Base-by-base conservation (phyloP, 1,284 basidiomycete genomes). In the Trichosporon sp. region DNA sequence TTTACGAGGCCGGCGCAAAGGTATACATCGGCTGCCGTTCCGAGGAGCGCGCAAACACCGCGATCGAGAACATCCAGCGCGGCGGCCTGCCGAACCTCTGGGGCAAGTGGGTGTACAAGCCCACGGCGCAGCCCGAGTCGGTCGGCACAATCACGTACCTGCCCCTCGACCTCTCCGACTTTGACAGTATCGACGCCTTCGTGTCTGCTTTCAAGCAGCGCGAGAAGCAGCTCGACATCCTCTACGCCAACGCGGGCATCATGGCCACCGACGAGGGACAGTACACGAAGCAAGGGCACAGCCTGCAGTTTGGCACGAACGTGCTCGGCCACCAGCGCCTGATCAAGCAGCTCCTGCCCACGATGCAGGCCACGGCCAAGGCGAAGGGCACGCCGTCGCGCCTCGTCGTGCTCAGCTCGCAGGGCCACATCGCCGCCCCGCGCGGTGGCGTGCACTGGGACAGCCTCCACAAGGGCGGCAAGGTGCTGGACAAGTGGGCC, bases 281-380 rank as follows among this genome's bases (percentile, higher is more conserved):
- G 68, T 73, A 86, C 48, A 89, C 89, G 0, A 79, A 80, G n/a
- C 86, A 91, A 68, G 88, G 88, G 2, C 87, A 86, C 73, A 87
- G 88, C 64, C 76, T 89, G 6, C 88, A 89, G 74, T 89, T 88
- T 68, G 89, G 89, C 0, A 89, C 88, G 8, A 90, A 90, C 76
- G 81, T 81, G 59, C 78, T 90, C 31, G 87, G 86, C 75, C 78
- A 77, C 79, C 87, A 86, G 74, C 86, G 85, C 67, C 83, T 90
- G 61, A 88, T 88, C 14, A 81, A 83, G 32, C 81, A 86, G 10
- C 86, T 90, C 65, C 77, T 89, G 10, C 88, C 89, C 0, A 76
- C 84, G 0, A 85, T 90, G 7, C 76, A 86, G 16, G 83, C 16
- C 78, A 84, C 71, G 43, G 69, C 69, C 11, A 51, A 10, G 2